A percentile compares a stretch with the other conserved stretches of the same genome.
Conservation (phyloP, 257 asterid genomes). For the Oldenlandia corymbosa region DNA sequence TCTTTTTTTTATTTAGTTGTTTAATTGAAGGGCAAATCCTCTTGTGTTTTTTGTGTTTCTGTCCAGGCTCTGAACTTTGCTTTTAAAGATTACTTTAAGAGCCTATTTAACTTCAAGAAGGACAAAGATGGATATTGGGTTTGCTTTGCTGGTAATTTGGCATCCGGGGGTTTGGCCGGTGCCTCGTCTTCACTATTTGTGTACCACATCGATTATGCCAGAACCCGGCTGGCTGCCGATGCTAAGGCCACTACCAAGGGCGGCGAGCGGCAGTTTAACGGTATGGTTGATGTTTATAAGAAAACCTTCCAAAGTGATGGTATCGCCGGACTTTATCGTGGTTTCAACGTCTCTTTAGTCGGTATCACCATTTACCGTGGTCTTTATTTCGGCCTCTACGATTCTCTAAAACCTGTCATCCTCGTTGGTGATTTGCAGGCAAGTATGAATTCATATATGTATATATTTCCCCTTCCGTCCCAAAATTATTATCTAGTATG, state of each 20-base stretch:
- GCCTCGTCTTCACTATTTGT: conserved; percentile 63
- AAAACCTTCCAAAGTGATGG: conserved; percentile 66
- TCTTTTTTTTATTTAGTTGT: too few species aligned
- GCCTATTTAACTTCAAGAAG: conserved; percentile 63
- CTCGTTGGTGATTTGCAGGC: conserved; percentile 56
- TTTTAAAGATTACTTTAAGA: conserved; percentile 70
- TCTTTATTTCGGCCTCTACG: conserved; percentile 79
- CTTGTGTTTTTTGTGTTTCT: conserved; percentile 15
- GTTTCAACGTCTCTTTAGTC: conserved; percentile 61
- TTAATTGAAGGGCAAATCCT: too few species aligned
- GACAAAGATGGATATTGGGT: conserved; percentile 75
- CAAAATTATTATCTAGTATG: too few species aligned
- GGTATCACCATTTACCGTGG: conserved; percentile 80
- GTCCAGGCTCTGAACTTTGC: conserved; percentile 76
- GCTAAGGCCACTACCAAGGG: conserved; percentile 59
- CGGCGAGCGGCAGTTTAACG: conserved; percentile 73
- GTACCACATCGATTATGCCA: conserved; percentile 64
- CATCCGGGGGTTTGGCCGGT: conserved; percentile 74
- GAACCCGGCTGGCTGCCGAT: conserved; percentile 70
- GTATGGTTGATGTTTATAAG: conserved; percentile 62
- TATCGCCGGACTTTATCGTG: conserved; percentile 66
- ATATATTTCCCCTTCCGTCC: too few species aligned
- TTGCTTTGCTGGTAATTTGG: conserved; percentile 77
- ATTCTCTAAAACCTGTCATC: conserved; percentile 67
- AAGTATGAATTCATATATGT: conserved; percentile 23